Percentiles rank a stretch among this genome's conserved stretches.
Conservation (phyloP, 441 rosid species). For the Adansonia madagascariensis region DNA sequence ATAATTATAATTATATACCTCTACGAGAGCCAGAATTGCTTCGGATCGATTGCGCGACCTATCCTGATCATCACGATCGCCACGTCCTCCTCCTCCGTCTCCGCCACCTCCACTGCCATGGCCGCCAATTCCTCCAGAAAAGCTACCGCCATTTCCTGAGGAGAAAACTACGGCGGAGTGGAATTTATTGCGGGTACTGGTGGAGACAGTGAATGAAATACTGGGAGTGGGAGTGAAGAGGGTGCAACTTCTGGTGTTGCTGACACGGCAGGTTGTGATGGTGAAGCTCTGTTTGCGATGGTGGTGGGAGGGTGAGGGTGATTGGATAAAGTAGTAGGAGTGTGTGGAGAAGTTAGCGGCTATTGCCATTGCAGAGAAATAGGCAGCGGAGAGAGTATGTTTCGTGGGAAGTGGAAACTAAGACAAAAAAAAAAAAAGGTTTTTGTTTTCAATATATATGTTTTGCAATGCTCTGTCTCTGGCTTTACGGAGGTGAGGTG, state of each 20-base stretch:
- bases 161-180: constrained; percentile 20
- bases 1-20: neutral
- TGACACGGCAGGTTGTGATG: constrained; percentile 15
- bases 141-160: constrained; percentile 29
- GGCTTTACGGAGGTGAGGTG: no score
- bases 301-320: constrained; percentile 19
- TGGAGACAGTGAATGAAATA: neutral
- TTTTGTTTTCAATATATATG: neutral
- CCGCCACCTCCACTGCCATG: constrained; percentile 22
- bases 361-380: constrained; percentile 23
- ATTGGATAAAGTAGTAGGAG: constrained; percentile 19
- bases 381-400: neutral
- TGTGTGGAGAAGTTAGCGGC: constrained; percentile 21
- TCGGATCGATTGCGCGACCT: constrained; percentile 26
- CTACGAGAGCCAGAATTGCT: constrained; percentile 31
- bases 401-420: neutral
- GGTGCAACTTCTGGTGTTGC: neutral
- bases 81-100: constrained; percentile 20
- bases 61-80: neutral
- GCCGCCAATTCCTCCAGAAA: constrained; percentile 18
- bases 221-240: neutral
- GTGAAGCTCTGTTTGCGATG: constrained; percentile 22
- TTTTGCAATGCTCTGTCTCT: no score
- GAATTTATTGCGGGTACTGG: neutral
- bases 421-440: neutral